Conservation (phyloP, 1,284 basidiomycete genomes). For the Trichosporon ovoides region DNA sequence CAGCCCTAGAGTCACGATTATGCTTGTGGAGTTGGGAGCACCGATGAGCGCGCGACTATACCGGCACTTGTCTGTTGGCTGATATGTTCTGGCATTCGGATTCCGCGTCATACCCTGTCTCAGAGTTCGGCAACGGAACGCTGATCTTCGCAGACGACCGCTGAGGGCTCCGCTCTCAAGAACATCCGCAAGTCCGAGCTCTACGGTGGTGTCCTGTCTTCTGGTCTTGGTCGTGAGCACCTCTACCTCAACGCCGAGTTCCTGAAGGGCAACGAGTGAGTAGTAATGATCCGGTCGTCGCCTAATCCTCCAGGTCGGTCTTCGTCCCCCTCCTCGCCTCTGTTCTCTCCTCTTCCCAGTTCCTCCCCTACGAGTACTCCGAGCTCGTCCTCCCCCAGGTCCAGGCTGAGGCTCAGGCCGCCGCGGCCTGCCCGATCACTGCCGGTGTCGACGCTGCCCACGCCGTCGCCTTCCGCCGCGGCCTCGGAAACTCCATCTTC, state of each 20-base stretch:
- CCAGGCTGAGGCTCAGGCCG: slow-evolving; percentile 63
- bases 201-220: slow-evolving; percentile 86
- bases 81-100: not conserved
- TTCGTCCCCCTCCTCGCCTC: slow-evolving; percentile 83
- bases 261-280: slow-evolving; percentile 91
- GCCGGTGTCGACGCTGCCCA: slow-evolving; percentile 69
- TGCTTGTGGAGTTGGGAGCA: too few species aligned
- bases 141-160: slow-evolving; percentile 57
- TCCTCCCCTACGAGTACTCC: slow-evolving; percentile 75
- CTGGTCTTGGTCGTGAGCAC: slow-evolving; percentile 82
- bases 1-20: too few species aligned
- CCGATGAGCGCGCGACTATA: too few species aligned
- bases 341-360: slow-evolving; percentile 73
- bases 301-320: slow-evolving; percentile 57
- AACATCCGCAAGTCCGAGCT: slow-evolving; percentile 90
- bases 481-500: slow-evolving; percentile 83
- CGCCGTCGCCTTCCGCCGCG: slow-evolving; percentile 78
- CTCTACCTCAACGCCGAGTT: slow-evolving; percentile 91
- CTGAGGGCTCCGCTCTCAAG: slow-evolving; percentile 78
- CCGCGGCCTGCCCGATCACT: slow-evolving; percentile 59
- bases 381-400: slow-evolving; percentile 79
- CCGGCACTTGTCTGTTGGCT: too few species aligned
- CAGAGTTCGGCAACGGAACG: not conserved
- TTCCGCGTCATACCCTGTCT: not conserved
- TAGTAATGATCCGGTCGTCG: slow-evolving; percentile 29